phyloP scores from a whole-genome alignment of 78 protist species.

The Guillardia theta region DNA sequence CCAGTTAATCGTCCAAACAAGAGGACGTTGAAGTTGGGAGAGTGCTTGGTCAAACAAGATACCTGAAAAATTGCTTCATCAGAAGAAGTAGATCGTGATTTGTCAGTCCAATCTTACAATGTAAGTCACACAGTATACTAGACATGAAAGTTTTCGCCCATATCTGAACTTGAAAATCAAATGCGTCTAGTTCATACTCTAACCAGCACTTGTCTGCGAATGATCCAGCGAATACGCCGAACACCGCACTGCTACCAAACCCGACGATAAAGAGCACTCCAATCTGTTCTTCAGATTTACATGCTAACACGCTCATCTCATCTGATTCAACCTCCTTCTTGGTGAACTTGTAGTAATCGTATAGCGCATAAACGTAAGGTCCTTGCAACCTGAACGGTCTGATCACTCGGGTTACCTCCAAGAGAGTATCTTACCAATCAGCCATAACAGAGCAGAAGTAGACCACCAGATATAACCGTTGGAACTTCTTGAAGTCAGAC shows the following conservation, averaged over 20 bases:
- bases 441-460: conserved; percentile 2
- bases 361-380: conserved; percentile 87
- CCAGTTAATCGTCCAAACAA: conserved; percentile 81
- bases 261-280: conserved; percentile 74
- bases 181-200: too few relatives aligned
- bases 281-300: background rate
- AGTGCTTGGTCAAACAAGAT: conserved; percentile 82
- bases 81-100: background rate
- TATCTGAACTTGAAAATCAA: background rate
- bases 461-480: background rate
- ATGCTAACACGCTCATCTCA: background rate
- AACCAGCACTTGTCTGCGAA: conserved; percentile 73
- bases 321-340: background rate
- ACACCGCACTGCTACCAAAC: conserved; percentile 71
- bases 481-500: conserved; percentile 10
- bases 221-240: conserved; percentile 86
- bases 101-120: too few relatives aligned
- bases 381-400: conserved; percentile 83
- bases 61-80: background rate
- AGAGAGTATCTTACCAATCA: background rate
- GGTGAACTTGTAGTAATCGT: conserved; percentile 73
- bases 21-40: conserved; percentile 58
- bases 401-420: background rate
- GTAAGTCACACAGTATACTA: conserved; percentile 68
- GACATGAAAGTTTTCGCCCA: conserved; percentile 66